phyloP scores from a whole-genome alignment of 257 asterid species.

The Nicotiana noctiflora region DNA sequence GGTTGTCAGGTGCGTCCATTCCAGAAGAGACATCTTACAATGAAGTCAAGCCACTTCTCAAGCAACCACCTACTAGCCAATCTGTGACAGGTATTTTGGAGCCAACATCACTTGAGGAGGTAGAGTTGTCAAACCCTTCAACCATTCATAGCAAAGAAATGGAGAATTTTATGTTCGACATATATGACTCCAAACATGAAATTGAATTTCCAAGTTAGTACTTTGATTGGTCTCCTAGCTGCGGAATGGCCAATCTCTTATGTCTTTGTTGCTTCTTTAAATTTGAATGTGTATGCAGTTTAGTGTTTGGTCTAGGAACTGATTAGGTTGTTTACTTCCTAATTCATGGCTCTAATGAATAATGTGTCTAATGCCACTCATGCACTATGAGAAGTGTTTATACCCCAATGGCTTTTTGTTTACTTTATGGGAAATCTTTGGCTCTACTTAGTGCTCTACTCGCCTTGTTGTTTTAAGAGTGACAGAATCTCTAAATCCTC shows the following conservation, averaged over 20 bases:
- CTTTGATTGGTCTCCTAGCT: background rate
- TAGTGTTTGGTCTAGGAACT: background rate
- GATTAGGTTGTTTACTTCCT: constrained; percentile 2
- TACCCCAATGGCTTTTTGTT: background rate
- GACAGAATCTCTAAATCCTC: background rate
- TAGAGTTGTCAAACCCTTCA: constrained; percentile 19
- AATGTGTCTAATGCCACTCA: background rate
- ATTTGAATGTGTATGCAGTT: background rate
- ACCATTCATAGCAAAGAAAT: constrained; percentile 1
- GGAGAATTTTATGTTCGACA: background rate
- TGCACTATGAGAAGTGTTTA: background rate
- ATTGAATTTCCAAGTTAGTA: background rate
- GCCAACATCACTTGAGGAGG: constrained; percentile 85
- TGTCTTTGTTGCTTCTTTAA: background rate
- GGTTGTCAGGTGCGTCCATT: constrained; percentile 37
- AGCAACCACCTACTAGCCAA: constrained; percentile 81
- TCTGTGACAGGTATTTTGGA: constrained; percentile 62
- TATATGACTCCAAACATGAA: background rate
- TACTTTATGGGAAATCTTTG: background rate
- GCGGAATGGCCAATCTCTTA: background rate
- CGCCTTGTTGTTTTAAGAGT: background rate
- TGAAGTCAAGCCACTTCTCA: constrained; percentile 37
- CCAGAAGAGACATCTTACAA: constrained; percentile 24
- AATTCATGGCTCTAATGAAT: background rate
- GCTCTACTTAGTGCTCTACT: constrained; percentile 1